phyloP scores from a whole-genome alignment of 441 rosid species.

The Macaranga tanarius region DNA sequence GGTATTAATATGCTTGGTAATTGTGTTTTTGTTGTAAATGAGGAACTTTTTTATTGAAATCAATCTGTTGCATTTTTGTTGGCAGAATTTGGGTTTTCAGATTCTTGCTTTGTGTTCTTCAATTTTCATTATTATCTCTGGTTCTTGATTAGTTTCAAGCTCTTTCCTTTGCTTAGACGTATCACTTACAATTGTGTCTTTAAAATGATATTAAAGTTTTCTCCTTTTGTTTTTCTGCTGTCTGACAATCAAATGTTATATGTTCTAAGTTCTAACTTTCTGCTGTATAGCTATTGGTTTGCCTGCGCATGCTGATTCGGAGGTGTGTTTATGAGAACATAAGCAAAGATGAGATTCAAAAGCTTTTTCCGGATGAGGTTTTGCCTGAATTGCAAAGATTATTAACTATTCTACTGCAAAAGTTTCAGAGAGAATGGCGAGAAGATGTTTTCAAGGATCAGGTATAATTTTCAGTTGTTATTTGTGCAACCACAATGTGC shows the following conservation, averaged over 20 bases:
- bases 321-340: constrained; percentile 48
- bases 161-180: background rate
- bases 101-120: background rate
- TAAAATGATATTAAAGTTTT: too few relatives aligned
- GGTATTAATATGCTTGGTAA: background rate
- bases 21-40: background rate
- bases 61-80: background rate
- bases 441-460: constrained; percentile 50
- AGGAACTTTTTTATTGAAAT: background rate
- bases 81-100: background rate
- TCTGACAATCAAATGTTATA: background rate
- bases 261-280: background rate
- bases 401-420: constrained; percentile 52
- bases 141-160: background rate
- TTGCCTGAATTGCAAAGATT: constrained; percentile 57
- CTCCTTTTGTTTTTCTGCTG: background rate
- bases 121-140: background rate
- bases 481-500: background rate
- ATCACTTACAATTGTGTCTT: too few relatives aligned
- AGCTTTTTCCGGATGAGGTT: constrained; percentile 55
- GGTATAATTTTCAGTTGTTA: constrained; percentile 27
- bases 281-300: constrained; percentile 50
- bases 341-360: constrained; percentile 49
- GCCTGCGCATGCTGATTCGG: constrained; percentile 62
- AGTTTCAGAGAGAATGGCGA: constrained; percentile 62